Evolutionary conservation across 768 basidiomycete species (phyloP), one percentile per base, ranked within the genome.

Genomic region (Termitomyces sp.): DNA sequence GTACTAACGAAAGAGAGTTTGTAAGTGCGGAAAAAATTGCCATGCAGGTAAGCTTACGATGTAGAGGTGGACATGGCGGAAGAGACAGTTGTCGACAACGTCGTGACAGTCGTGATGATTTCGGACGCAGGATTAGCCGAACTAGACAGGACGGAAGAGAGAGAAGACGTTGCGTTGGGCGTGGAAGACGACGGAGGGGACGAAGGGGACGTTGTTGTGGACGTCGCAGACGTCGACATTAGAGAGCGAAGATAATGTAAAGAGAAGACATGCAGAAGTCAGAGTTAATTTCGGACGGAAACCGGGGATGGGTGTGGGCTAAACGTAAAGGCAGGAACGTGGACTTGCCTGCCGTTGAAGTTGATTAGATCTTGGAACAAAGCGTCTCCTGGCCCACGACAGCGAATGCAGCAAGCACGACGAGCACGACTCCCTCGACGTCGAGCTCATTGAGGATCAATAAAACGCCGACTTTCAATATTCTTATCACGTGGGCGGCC

Each of bases 91-190:
- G 26, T 27, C 37, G 27, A n/a, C 51, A 14, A 52, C n/a, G 51
- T 36, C 33, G 58, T 54, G 42, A 61, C 26, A 39, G 47, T n/a
- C 58, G 57, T 55, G 32, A 50, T 27, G 44, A 45, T 57, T 46
- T 45, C 39, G 16, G 62, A 46, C 55, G 62, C 55, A 49, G 62
- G 50, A 16, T 59, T 34, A 50, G 65, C 54, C 42, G 64, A 58
- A 44, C 61, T 58, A 55, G 64, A 58, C 53, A 62, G 40, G 39
- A 64, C 24, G 12, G 68, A 64, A 57, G 67, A 46, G 13, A 68
- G 45, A 32, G 67, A 56, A 30, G 65, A 58, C 43, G 60, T 45
- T 36, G 65, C 43, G 24, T 61, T 51, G 45, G 68, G 62, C 48
- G 64, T 44, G 10, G 53, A 55, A 55, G 62, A 52, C 52, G 65